Conservation (phyloP, 2,329 filamentous ascomycete species). For the Aureobasidium sp. region DNA sequence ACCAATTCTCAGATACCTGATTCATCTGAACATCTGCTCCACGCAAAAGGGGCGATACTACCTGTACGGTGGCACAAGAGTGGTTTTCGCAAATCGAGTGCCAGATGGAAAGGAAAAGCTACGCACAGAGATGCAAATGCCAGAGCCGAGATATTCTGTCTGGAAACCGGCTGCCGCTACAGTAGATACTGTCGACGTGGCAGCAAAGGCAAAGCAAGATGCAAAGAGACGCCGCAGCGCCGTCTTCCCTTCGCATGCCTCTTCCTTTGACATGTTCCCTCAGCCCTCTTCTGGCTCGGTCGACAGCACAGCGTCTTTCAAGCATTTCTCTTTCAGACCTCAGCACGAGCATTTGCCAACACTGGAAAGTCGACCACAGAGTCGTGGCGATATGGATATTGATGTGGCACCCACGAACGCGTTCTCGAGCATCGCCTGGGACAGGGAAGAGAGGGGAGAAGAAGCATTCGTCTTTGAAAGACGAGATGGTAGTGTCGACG, state of each 20-base stretch:
- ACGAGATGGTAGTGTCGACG: neutral
- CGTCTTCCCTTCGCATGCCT: neutral
- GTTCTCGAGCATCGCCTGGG: neutral
- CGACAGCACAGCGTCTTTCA: neutral
- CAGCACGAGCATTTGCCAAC: neutral
- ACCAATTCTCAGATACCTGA: constrained; percentile 77
- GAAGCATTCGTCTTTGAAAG: neutral
- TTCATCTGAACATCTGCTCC: constrained; percentile 90
- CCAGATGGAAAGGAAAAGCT: constrained; percentile 92
- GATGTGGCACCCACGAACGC: neutral
- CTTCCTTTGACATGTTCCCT: neutral
- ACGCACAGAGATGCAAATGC: constrained; percentile 79
- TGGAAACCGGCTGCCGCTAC: constrained; percentile 59
- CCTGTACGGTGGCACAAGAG: constrained; percentile 82
- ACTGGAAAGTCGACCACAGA: neutral
- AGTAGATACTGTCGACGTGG: neutral
- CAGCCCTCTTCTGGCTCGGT: neutral
- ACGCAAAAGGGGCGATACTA: constrained; percentile 77
- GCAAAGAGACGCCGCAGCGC: constrained; percentile 28
- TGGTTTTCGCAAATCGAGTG: constrained; percentile 94
- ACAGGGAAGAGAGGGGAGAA: neutral
- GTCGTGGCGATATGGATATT: neutral
- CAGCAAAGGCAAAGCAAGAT: constrained; percentile 20
- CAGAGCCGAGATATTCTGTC: constrained; percentile 76
- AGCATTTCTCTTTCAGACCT: neutral